These are phyloP conservation scores for Histomonas meleagridis DNA, from an alignment of 208 protist genomes.

Conservation along the genomic window DNA sequence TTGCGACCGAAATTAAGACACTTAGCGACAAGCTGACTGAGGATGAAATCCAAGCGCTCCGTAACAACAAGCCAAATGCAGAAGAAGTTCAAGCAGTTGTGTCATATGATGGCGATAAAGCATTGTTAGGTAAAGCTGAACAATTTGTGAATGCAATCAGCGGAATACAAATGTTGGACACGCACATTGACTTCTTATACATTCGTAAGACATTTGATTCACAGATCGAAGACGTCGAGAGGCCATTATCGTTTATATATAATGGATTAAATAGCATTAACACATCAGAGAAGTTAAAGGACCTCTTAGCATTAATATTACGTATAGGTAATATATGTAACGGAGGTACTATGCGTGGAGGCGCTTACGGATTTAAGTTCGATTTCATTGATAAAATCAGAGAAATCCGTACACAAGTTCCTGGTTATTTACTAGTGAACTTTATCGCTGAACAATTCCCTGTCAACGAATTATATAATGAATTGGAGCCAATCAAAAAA, in stretches of 20 bases:
- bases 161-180: neutral
- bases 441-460: neutral
- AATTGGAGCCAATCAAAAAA: neutral
- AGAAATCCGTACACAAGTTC: neutral
- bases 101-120: neutral
- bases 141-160: neutral
- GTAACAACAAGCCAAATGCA: neutral
- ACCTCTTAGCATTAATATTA: neutral
- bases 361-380: neutral
- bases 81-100: neutral
- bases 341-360: neutral
- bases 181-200: neutral
- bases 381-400: neutral
- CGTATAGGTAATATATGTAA: neutral
- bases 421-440: neutral
- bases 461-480: neutral
- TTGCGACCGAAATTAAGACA: neutral
- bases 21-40: neutral
- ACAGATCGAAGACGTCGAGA: neutral
- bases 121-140: neutral
- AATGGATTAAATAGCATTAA: neutral
- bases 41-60: neutral
- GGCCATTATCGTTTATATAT: neutral
- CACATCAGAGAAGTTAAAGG: neutral
- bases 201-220: neutral